phyloP scores from a whole-genome alignment of 768 basidiomycete genomes.

The Russula virescens region DNA sequence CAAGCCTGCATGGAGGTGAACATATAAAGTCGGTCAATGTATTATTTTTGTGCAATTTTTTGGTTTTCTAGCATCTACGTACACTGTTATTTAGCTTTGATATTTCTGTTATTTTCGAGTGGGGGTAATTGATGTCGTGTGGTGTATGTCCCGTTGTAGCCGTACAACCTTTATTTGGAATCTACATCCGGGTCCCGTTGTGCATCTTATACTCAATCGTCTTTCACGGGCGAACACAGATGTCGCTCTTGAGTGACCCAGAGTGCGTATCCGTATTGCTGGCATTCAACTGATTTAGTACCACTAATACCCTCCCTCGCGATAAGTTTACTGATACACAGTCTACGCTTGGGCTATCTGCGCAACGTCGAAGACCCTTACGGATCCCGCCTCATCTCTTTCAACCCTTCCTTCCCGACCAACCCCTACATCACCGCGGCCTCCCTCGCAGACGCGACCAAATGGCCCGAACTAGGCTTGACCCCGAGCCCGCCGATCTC shows the following conservation, averaged over 20 bases:
- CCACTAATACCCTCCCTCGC: neutral
- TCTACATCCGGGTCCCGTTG: too few species aligned
- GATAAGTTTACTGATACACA: slow-evolving; percentile 70
- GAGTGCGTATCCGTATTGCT: slow-evolving; percentile 8
- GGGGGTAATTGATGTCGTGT: too few species aligned
- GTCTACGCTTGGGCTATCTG: slow-evolving; percentile 79
- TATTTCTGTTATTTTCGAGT: too few species aligned
- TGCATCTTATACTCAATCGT: too few species aligned
- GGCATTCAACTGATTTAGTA: neutral
- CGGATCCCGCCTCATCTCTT: slow-evolving; percentile 71
- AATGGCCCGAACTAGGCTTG: slow-evolving; percentile 80
- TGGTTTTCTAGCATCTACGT: neutral
- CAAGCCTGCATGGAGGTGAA: slow-evolving; percentile 26
- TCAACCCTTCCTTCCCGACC: slow-evolving; percentile 68
- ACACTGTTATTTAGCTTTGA: neutral
- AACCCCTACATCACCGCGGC: slow-evolving; percentile 83
- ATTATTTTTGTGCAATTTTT: neutral
- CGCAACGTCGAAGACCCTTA: slow-evolving; percentile 85
- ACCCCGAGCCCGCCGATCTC: slow-evolving; percentile 68
- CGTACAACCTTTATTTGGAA: too few species aligned
- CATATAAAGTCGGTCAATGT: neutral
- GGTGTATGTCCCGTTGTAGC: too few species aligned
- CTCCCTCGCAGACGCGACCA: slow-evolving; percentile 67
- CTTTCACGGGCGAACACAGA: too few species aligned
- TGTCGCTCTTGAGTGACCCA: slow-evolving; percentile 25